Percentiles rank a stretch among this genome's conserved stretches.
Evolutionary conservation across 441 rosid species (phyloP).

Genomic region (Eutrema salsugineum): DNA sequence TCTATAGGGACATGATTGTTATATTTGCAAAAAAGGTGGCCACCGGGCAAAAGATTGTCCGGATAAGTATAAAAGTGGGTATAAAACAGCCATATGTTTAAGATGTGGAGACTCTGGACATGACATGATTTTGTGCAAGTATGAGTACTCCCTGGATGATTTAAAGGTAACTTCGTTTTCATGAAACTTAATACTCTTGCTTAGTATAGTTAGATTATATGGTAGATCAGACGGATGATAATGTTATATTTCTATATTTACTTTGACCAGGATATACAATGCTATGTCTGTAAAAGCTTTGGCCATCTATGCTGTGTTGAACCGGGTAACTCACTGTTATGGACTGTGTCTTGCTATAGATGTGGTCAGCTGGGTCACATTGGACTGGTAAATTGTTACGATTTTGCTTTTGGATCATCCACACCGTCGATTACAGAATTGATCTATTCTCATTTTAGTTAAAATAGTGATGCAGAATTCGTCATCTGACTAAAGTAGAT

Average conservation of each 20-base stretch:
- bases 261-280: constrained; percentile 68
- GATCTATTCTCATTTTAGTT: not conserved
- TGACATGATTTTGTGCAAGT: constrained; percentile 75
- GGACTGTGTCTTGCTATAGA: no score
- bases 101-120: constrained; percentile 89
- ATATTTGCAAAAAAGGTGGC: constrained; percentile 73
- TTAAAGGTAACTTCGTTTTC: constrained; percentile 54
- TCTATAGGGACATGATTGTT: constrained; percentile 69
- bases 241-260: not conserved
- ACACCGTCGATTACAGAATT: not conserved
- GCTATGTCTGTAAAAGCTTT: constrained; percentile 72
- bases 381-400: constrained; percentile 60
- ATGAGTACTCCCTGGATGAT: constrained; percentile 51
- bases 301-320: constrained; percentile 84
- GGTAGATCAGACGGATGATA: not conserved
- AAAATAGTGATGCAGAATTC: not conserved
- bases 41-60: constrained; percentile 90
- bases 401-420: not conserved
- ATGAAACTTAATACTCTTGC: not conserved
- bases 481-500: not conserved
- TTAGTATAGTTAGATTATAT: not conserved
- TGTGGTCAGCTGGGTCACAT: constrained; percentile 87
- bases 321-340: constrained; percentile 30
- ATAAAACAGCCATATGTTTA: constrained; percentile 53
- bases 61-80: constrained; percentile 48